A percentile compares a stretch with the other conserved stretches of the same genome.
Evolutionary conservation across 345 rosid genomes (phyloP).

Genomic region (Capsella bursapastoris): DNA sequence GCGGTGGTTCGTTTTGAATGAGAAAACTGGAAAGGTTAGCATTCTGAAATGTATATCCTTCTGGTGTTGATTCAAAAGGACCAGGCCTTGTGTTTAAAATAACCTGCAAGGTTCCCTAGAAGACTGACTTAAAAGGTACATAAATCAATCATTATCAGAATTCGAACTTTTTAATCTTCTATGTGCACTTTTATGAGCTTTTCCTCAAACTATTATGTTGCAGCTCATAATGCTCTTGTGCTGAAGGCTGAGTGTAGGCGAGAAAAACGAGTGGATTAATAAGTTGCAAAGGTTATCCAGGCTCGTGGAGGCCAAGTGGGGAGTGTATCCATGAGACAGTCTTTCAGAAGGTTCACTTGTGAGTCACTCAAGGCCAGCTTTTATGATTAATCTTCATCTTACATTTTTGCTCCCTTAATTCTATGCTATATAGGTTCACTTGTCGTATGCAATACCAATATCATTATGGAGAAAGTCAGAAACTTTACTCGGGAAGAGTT

Average conservation of each 20-base stretch:
- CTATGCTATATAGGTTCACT: not conserved
- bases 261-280: constrained; percentile 86
- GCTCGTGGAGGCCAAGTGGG: constrained; percentile 68
- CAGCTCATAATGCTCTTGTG: constrained; percentile 88
- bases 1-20: constrained; percentile 97
- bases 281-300: constrained; percentile 71
- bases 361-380: constrained; percentile 43
- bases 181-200: constrained; percentile 8
- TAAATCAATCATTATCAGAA: constrained; percentile 24
- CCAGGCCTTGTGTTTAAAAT: constrained; percentile 76
- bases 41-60: constrained; percentile 8
- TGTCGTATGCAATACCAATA: not conserved
- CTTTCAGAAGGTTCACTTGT: constrained; percentile 98
- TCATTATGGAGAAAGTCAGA: not conserved
- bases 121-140: constrained; percentile 90
- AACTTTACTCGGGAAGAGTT: not conserved
- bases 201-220: constrained; percentile 36
- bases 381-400: too few relatives aligned
- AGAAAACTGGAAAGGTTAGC: constrained; percentile 94
- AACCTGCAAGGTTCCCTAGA: constrained; percentile 90
- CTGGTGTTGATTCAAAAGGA: constrained; percentile 51
- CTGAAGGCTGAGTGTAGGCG: constrained; percentile 87
- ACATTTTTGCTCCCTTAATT: not conserved
- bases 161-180: constrained; percentile 24
- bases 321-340: constrained; percentile 83